Evolutionary conservation across 179 eudicot genomes (phyloP), one percentile per base, ranked within the genome.

Genomic region (Dionaea muscipula): DNA sequence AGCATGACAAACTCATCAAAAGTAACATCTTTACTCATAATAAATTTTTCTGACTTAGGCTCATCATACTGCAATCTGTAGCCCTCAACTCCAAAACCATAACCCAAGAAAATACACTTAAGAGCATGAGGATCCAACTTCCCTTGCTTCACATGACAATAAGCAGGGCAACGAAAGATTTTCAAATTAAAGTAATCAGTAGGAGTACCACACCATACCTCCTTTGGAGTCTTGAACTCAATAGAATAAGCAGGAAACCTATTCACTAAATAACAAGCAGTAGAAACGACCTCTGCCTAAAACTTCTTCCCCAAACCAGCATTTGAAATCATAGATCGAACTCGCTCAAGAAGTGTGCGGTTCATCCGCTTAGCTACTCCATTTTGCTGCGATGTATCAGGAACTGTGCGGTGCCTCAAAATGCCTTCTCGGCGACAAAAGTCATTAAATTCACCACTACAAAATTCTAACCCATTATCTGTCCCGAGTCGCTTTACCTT

Each of bases 401-500:
- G 31, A 1, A 57, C 51, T 25, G 26, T 56, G 2, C 2, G 50
- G 33, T 66, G 68, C 15, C 64, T 13, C 0, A 19, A 26, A 47
- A 62, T 62, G 8, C 57, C 74, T 36, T 49, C 17, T 64, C 27
- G 19, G 19, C 15, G 35, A 41, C 48, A 10, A 48, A 52, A 0
- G n/a, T 17, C 11, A 26, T 57, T 48, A 20, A 69, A 53, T 16
- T 58, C 57, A n/a, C 21, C 7, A 20, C 40, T 16, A 55, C 58
- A 48, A 27, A 64, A 70, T 12, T 64, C 63, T 13, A 64, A 27
- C 26, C 66, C 51, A 51, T 65, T 70, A 23, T 58, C 39, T 3
- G 63, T 70, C 25, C 38, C 38, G 17, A 64, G 16, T 9, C 37
- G 19, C 28, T 52, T 57, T 27, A 56, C 28, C n/a, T n/a, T n/a